Conservation (phyloP, 306 rosid genomes). For the Fragaria ananassa region DNA sequence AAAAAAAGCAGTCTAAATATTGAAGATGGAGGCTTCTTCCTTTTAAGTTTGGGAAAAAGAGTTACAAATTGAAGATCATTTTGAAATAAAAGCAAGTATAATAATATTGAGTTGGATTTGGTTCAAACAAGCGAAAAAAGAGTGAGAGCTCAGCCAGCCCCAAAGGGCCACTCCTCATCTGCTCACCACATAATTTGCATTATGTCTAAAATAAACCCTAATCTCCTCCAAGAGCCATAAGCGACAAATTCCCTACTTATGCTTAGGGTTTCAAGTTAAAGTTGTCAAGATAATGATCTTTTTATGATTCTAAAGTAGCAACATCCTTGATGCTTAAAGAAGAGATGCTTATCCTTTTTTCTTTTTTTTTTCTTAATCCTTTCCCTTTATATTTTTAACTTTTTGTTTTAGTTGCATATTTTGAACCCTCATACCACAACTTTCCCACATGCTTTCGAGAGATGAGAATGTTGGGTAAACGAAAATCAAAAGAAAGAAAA, state of each 20-base stretch:
- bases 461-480: constrained; percentile 79
- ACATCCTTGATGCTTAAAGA: constrained; percentile 79
- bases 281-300: constrained; percentile 71
- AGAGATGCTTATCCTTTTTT: constrained; percentile 56
- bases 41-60: constrained; percentile 30
- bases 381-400: constrained; percentile 16
- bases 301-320: constrained; percentile 82
- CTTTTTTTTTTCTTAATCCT: constrained; percentile 42
- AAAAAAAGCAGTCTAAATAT: constrained; percentile 27
- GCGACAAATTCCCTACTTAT: constrained; percentile 83
- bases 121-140: constrained; percentile 19
- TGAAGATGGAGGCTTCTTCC: constrained; percentile 43
- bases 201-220: constrained; percentile 39
- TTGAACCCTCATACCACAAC: constrained; percentile 51
- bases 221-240: constrained; percentile 65
- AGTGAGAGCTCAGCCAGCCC: constrained; percentile 24
- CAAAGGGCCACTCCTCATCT: constrained; percentile 28
- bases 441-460: constrained; percentile 69
- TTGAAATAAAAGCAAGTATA: constrained; percentile 30
- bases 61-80: constrained; percentile 22
- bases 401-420: constrained; percentile 32
- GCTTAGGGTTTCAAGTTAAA: constrained; percentile 61
- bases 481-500: constrained; percentile 71
- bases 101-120: constrained; percentile 28
- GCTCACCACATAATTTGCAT: constrained; percentile 39